phyloP scores from a whole-genome alignment of 257 asterid species.

The Nicotiana knightiana region DNA sequence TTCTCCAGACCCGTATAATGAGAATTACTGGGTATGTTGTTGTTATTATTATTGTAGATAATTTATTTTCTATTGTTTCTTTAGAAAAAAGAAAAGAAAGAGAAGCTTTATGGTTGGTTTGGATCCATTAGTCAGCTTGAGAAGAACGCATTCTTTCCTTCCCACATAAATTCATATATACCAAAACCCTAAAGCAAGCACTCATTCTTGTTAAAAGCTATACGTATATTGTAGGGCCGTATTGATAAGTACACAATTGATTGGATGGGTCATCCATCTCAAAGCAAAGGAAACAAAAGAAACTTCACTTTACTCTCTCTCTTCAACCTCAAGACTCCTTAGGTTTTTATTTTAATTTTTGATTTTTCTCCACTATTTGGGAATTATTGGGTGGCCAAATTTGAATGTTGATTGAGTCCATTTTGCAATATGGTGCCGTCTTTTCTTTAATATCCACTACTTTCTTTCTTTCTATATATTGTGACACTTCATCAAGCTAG shows the following conservation, averaged over 20 bases:
- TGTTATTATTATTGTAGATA: too few species aligned
- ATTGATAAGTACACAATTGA: constrained; percentile 19
- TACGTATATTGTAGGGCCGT: constrained; percentile 42
- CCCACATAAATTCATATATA: constrained; percentile 48
- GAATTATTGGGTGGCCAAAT: constrained; percentile 8
- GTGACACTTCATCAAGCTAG: too few species aligned
- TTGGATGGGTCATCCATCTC: neutral
- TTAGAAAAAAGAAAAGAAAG: neutral
- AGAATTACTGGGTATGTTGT: too few species aligned
- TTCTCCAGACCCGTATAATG: too few species aligned
- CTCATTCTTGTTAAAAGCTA: constrained; percentile 56
- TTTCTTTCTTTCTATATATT: neutral
- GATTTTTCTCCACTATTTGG: neutral
- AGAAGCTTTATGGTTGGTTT: neutral
- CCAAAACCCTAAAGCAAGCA: constrained; percentile 61
- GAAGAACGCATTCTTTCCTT: constrained; percentile 67
- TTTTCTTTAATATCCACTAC: constrained; percentile 1
- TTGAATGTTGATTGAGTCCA: neutral
- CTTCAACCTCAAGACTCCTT: neutral
- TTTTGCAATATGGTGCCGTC: constrained; percentile 6
- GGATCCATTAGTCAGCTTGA: constrained; percentile 47
- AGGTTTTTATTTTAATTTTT: neutral
- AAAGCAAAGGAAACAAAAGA: neutral
- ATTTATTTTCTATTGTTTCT: neutral
- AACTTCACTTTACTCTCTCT: neutral